These are phyloP conservation scores for Aspergillus sp. DNA, from an alignment of 2,329 filamentous ascomycete genomes.

Conservation along the genomic window DNA sequence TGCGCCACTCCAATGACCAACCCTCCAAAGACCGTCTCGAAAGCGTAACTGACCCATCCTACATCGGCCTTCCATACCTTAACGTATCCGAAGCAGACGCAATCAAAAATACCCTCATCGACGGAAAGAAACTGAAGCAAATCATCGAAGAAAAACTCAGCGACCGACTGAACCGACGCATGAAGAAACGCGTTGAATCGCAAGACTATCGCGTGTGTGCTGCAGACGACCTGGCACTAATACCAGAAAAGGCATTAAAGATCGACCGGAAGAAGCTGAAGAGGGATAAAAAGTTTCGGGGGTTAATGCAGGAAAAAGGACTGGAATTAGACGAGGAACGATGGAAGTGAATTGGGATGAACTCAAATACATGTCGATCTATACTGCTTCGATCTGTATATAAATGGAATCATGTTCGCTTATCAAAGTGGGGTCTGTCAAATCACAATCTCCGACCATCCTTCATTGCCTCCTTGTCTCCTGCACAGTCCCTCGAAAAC, in stretches of 20 bases:
- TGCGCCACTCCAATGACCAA: slow-evolving; percentile 8
- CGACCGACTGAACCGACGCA: slow-evolving; percentile 19
- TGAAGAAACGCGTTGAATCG: slow-evolving; percentile 24
- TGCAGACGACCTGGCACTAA: slow-evolving; percentile 29
- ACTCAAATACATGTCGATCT: too few species aligned
- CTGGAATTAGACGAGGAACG: not conserved
- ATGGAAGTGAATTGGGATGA: slow-evolving; percentile 1
- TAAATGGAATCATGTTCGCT: too few species aligned
- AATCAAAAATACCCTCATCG: slow-evolving; percentile 6
- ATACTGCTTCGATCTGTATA: too few species aligned
- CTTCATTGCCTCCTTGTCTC: too few species aligned
- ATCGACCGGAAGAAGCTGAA: slow-evolving; percentile 22
- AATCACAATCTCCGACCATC: too few species aligned
- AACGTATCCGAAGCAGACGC: slow-evolving; percentile 8
- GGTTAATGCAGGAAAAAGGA: slow-evolving; percentile 5
- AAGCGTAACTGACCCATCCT: slow-evolving; percentile 12
- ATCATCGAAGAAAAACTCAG: slow-evolving; percentile 14
- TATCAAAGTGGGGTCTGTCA: too few species aligned
- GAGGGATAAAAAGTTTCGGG: slow-evolving; percentile 15
- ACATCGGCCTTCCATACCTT: slow-evolving; percentile 20
- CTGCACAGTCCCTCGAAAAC: too few species aligned
- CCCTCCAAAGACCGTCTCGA: slow-evolving; percentile 12
- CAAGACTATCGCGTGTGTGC: slow-evolving; percentile 28
- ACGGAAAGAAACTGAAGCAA: slow-evolving; percentile 11
- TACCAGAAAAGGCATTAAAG: slow-evolving; percentile 22